Conservation (phyloP, 371 early-diverging fungal genomes). For the Capniomyces stellatus region DNA sequence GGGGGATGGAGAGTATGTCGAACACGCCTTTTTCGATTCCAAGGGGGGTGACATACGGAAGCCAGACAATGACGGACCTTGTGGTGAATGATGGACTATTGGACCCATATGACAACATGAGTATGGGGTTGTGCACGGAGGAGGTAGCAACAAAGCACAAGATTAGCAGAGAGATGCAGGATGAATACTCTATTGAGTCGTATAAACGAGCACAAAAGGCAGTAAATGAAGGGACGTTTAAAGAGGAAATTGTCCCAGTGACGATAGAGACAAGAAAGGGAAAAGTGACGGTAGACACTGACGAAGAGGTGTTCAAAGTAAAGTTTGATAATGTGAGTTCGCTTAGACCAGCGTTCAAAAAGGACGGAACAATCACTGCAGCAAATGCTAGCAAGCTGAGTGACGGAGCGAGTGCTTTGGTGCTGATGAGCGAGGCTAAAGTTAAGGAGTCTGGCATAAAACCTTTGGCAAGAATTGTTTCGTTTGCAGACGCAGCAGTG, state of each 20-base stretch:
- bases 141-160: conserved; percentile 65
- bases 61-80: conserved; percentile 62
- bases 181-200: conserved; percentile 68
- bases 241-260: conserved; percentile 72
- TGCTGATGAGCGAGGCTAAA: conserved; percentile 64
- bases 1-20: conserved; percentile 93
- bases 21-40: conserved; percentile 61
- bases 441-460: conserved; percentile 55
- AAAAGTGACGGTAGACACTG: conserved; percentile 42
- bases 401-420: conserved; percentile 92
- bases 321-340: conserved; percentile 39
- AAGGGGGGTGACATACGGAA: conserved; percentile 56
- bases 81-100: conserved; percentile 88
- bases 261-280: conserved; percentile 59
- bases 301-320: conserved; percentile 76
- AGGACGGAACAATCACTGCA: conserved; percentile 79
- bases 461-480: conserved; percentile 61
- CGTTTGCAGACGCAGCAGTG: conserved; percentile 65
- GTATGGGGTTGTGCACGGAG: conserved; percentile 91
- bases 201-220: conserved; percentile 79
- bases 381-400: conserved; percentile 86
- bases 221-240: conserved; percentile 51
- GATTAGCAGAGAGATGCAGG: conserved; percentile 72
- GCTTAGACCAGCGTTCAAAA: conserved; percentile 39
- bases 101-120: conserved; percentile 78